Evolutionary conservation across 257 asterid genomes (phyloP).

Genomic region (Phtheirospermum japonicum): DNA sequence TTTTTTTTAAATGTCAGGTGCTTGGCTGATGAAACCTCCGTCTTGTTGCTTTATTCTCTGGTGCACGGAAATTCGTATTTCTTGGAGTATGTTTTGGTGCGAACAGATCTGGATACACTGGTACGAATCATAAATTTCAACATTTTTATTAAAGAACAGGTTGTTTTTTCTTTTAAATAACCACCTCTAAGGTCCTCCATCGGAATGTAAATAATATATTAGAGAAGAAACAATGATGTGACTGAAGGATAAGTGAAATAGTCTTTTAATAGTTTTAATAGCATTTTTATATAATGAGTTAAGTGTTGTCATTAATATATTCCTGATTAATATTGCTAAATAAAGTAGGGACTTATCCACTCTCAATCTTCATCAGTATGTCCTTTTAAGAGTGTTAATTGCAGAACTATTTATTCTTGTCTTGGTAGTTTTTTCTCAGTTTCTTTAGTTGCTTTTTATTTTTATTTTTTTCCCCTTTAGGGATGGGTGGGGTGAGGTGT

Average conservation of each 20-base stretch:
- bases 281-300: too few relatives aligned
- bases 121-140: slow-evolving; percentile 41
- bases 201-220: neutral
- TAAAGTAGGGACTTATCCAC: too few relatives aligned
- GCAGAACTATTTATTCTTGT: too few relatives aligned
- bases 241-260: neutral
- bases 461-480: too few relatives aligned
- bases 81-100: slow-evolving; percentile 94
- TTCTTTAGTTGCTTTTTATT: too few relatives aligned
- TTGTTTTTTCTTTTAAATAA: slow-evolving; percentile 16
- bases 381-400: too few relatives aligned
- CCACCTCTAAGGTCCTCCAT: neutral
- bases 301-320: too few relatives aligned
- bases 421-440: neutral
- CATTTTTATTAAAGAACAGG: neutral
- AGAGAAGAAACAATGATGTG: slow-evolving; percentile 12
- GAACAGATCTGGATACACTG: slow-evolving; percentile 95
- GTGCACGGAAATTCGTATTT: slow-evolving; percentile 93
- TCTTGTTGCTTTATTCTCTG: slow-evolving; percentile 84
- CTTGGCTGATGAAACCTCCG: slow-evolving; percentile 81
- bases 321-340: too few relatives aligned
- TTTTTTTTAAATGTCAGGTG: slow-evolving; percentile 50
- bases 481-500: too few relatives aligned
- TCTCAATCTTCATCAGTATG: too few relatives aligned
- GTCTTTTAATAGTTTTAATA: too few relatives aligned